Base-by-base conservation (phyloP, 169 alveolate genomes). In the Plasmodium knowlesi region DNA sequence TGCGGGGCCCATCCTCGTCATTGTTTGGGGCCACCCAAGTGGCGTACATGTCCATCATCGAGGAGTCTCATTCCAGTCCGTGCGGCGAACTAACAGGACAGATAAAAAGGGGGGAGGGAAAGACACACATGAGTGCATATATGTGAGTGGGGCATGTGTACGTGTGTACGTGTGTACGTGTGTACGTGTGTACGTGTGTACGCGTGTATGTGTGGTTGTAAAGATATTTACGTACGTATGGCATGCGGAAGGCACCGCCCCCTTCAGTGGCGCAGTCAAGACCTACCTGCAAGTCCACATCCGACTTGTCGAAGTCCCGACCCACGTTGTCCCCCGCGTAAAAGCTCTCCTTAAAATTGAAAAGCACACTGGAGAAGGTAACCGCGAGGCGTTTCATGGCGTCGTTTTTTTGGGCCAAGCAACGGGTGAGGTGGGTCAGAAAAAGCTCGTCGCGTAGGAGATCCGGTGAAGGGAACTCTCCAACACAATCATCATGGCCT, bases 241-340 rank as follows among this genome's bases (percentile, higher is more conserved):
- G 67, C 16, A 76, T 6, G 12, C 39, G 39, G 0, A 22, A n/a
- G 10, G 9, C 28, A 10, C 16, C 54, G 54, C 54, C 54, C n/a
- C 54, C 10, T 43, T 10, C 54, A 3, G 54, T 43, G 57, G n/a
- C 53, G n/a, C 57, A 1, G 57, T 12, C 12, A 0, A n/a, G 10
- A 25, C 61, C 39, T 84, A 84, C 92, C 92, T 84, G 46, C 34
- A 25, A 46, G 25, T 84, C 92, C 16, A 84, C 30, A 22, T 84
- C 82, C 43, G 92, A 84, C 0, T 46, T 9, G 39, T 84, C 92
- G 25, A 72, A 84, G 16, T 25, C 74, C 10, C 92, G 82, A 32
- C 92, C 92, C 19, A 73, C 50, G 61, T 84, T 84, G 39, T 84
- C 67, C 12, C 92, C 92, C n/a, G 76, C 84, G 54, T 84, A 84